phyloP scores from a whole-genome alignment of 495 filamentous ascomycete genomes.

The Annulohypoxylon bovei region DNA sequence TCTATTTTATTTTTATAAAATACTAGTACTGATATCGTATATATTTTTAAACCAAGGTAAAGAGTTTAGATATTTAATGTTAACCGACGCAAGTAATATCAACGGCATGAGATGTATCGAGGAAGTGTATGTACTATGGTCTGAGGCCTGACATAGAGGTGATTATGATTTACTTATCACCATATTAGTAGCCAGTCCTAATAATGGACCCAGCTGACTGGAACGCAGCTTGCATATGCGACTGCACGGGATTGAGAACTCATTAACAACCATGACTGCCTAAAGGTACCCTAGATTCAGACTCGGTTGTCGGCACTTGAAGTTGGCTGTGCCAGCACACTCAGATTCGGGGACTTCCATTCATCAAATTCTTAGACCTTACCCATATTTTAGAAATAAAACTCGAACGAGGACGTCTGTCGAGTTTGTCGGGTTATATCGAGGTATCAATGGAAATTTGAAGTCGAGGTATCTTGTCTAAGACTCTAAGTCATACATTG shows the following conservation, averaged over 20 bases:
- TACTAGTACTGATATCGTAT: neutral
- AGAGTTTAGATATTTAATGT: too few species aligned
- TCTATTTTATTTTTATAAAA: neutral
- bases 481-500: neutral
- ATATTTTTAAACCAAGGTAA: neutral
- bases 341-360: neutral
- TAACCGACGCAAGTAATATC: neutral
- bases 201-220: neutral
- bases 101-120: neutral
- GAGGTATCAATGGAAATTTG: too few species aligned
- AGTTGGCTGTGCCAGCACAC: neutral
- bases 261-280: neutral
- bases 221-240: conserved; percentile 6
- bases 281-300: neutral
- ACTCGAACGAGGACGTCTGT: neutral
- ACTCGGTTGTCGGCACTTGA: neutral
- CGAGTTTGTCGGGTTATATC: neutral
- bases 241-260: neutral
- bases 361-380: neutral
- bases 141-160: too few species aligned
- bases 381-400: neutral
- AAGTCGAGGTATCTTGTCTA: too few species aligned
- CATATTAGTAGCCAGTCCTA: too few species aligned
- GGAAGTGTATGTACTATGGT: neutral
- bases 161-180: neutral